Conservation (phyloP, 1,284 basidiomycete species). For the Porodaedalea pini region DNA sequence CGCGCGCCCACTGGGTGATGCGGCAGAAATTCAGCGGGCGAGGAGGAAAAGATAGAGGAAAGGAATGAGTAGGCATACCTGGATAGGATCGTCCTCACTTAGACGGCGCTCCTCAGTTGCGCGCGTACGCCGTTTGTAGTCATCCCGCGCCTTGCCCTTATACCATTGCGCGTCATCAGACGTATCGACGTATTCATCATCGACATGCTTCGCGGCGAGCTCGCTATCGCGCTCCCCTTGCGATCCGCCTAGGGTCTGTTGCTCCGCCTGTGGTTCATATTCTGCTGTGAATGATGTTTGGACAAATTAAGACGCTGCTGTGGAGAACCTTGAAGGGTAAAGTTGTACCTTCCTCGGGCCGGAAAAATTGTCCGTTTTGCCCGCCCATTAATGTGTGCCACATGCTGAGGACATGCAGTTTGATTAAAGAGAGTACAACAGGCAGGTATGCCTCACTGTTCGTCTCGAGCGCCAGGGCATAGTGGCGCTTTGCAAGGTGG, state of each 20-base stretch:
- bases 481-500: constrained; percentile 94
- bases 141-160: constrained; percentile 72
- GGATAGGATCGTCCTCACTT: constrained; percentile 65
- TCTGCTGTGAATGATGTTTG: neutral
- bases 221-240: neutral
- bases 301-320: neutral
- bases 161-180: constrained; percentile 66
- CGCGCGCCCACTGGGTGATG: constrained; percentile 64
- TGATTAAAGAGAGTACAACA: constrained; percentile 76
- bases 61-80: constrained; percentile 48
- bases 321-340: neutral
- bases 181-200: constrained; percentile 39
- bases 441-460: constrained; percentile 89
- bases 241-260: neutral
- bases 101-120: constrained; percentile 36
- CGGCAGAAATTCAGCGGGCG: neutral
- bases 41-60: neutral
- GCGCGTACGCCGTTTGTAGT: constrained; percentile 55
- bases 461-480: constrained; percentile 85
- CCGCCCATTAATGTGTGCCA: constrained; percentile 79
- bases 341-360: constrained; percentile 45
- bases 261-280: neutral
- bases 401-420: constrained; percentile 80
- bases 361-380: constrained; percentile 60
- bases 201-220: constrained; percentile 24